Evolutionary conservation across 2,329 filamentous ascomycete species (phyloP).

Genomic region (Fusarium sp.): DNA sequence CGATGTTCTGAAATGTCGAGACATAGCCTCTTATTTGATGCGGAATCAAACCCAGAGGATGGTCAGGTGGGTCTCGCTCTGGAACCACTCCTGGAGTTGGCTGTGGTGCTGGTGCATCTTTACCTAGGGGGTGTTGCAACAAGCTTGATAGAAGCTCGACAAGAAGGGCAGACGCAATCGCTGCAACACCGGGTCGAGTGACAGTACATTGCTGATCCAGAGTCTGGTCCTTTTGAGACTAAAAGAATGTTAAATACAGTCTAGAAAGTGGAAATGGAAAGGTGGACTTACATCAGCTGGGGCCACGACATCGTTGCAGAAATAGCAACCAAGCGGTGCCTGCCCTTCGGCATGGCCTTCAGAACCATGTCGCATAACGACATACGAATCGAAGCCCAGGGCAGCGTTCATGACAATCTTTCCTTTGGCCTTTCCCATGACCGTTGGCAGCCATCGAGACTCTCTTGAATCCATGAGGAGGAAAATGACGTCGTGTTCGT

Average conservation of each 20-base stretch:
- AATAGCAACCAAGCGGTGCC: conserved; percentile 89
- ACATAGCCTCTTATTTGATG: conserved; percentile 85
- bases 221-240: conserved; percentile 94
- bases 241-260: conserved; percentile 12
- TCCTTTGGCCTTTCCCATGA: conserved; percentile 91
- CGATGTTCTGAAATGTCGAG: conserved; percentile 76
- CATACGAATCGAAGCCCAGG: conserved; percentile 94
- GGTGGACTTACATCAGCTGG: conserved; percentile 79
- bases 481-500: conserved; percentile 91
- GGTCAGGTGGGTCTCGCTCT: conserved; percentile 64
- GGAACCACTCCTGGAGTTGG: conserved; percentile 52
- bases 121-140: conserved; percentile 83
- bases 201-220: conserved; percentile 98
- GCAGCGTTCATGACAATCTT: conserved; percentile 98
- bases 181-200: conserved; percentile 89
- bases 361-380: conserved; percentile 95
- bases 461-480: conserved; percentile 97
- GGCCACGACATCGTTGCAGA: conserved; percentile 97
- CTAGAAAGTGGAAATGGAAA: conserved; percentile 42
- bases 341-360: conserved; percentile 64
- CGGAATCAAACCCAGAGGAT: conserved; percentile 75
- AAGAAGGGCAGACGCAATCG: conserved; percentile 88
- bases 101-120: conserved; percentile 67
- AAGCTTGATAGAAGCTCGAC: conserved; percentile 91
- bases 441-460: conserved; percentile 92